Evolutionary conservation across 140 eudicot species (phyloP).

Genomic region (Oenanthe javanica): DNA sequence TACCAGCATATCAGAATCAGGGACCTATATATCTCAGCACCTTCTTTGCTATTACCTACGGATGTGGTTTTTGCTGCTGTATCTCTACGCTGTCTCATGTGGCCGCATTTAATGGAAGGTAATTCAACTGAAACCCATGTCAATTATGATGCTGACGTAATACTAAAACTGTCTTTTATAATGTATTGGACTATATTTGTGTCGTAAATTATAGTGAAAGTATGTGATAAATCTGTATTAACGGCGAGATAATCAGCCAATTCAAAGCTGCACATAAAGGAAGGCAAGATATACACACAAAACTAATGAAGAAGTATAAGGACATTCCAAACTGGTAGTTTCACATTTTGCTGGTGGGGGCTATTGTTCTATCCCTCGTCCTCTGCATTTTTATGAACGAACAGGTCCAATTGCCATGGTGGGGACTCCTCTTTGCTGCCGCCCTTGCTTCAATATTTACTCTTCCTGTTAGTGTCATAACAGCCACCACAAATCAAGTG

Average conservation of each 20-base stretch:
- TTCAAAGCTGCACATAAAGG: constrained; percentile 33
- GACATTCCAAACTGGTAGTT: constrained; percentile 78
- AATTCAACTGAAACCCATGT: background rate
- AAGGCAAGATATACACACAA: constrained; percentile 53
- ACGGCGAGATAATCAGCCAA: constrained; percentile 43
- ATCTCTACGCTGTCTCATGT: constrained; percentile 58
- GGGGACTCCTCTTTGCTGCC: constrained; percentile 54
- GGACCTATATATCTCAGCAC: constrained; percentile 49
- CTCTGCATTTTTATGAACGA: constrained; percentile 51
- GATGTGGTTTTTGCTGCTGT: constrained; percentile 72
- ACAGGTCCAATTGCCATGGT: constrained; percentile 61
- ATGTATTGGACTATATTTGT: background rate
- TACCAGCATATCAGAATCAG: constrained; percentile 14
- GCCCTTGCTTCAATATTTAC: constrained; percentile 45
- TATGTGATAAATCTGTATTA: background rate
- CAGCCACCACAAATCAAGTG: constrained; percentile 74
- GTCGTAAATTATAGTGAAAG: background rate
- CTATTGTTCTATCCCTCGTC: constrained; percentile 35
- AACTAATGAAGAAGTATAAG: constrained; percentile 51
- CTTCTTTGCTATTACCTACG: constrained; percentile 55
- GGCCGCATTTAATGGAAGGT: constrained; percentile 60
- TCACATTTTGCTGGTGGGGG: constrained; percentile 23
- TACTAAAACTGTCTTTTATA: background rate
- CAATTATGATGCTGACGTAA: background rate
- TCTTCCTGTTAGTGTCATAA: constrained; percentile 68